A percentile compares a stretch with the other conserved stretches of the same genome.
Conservation (phyloP, 768 basidiomycete species). For the Myochromella boudieri region DNA sequence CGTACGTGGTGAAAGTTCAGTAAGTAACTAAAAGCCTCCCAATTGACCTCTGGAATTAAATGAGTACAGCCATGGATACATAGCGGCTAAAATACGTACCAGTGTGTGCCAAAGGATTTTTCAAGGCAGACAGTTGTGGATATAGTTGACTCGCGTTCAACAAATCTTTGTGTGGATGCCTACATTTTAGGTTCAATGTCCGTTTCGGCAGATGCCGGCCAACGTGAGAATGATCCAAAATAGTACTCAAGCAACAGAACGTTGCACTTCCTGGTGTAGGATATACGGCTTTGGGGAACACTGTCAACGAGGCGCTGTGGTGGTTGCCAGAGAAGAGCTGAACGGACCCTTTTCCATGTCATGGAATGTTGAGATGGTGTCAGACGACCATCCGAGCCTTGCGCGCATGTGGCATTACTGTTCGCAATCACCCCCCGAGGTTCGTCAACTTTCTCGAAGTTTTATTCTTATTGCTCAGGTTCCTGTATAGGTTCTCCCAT, state of each 20-base stretch:
- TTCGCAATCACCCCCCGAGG: background rate
- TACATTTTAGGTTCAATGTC: conserved; percentile 31
- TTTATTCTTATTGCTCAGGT: too few species aligned
- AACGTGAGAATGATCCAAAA: background rate
- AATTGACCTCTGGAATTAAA: conserved; percentile 64
- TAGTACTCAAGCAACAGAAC: too few species aligned
- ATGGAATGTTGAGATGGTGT: conserved; percentile 85
- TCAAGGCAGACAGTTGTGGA: conserved; percentile 69
- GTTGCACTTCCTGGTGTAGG: background rate
- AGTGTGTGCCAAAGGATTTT: conserved; percentile 90
- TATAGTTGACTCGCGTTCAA: conserved; percentile 16
- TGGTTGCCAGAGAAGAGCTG: too few species aligned
- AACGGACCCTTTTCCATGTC: conserved; percentile 17
- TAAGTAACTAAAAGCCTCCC: conserved; percentile 72
- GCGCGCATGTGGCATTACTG: conserved; percentile 34
- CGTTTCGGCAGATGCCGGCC: conserved; percentile 23
- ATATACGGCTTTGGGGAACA: too few species aligned
- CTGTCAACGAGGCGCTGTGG: too few species aligned
- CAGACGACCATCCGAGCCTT: conserved; percentile 48
- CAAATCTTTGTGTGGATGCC: conserved; percentile 36
- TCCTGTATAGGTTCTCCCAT: too few species aligned
- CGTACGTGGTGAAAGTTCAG: conserved; percentile 13
- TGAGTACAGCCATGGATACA: background rate
- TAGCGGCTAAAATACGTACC: conserved; percentile 40
- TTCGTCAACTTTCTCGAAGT: too few species aligned